Percentiles rank a stretch among this genome's conserved stretches.
These are phyloP conservation scores for Phytophthora melonis DNA, from an alignment of 352 stramenopile species.

Conservation along the genomic window DNA sequence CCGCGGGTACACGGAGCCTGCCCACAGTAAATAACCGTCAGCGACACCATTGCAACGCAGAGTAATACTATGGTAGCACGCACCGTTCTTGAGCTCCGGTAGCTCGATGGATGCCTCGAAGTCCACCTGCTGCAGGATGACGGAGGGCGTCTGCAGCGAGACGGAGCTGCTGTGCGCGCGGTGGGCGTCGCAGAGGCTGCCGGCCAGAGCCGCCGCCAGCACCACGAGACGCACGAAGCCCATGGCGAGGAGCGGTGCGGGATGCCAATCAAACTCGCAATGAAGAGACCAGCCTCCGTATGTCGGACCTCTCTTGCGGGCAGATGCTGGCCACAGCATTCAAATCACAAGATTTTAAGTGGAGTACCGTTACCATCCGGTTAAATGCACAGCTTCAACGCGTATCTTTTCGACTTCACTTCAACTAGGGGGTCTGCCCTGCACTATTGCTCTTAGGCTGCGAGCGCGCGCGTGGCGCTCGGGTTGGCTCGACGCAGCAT, in stretches of 20 bases:
- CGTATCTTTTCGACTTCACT: slow-evolving; percentile 2
- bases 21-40: neutral
- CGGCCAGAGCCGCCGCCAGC: slow-evolving; percentile 4
- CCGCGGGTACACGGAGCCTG: slow-evolving; percentile 77
- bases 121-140: slow-evolving; percentile 77
- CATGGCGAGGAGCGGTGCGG: slow-evolving; percentile 13
- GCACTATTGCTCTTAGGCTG: slow-evolving; percentile 31
- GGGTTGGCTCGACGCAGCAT: slow-evolving; percentile 61
- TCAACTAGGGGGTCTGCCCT: slow-evolving; percentile 7
- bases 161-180: slow-evolving; percentile 17
- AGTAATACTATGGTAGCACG: slow-evolving; percentile 1
- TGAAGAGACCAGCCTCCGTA: neutral
- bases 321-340: slow-evolving; percentile 2
- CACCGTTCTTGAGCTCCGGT: slow-evolving; percentile 80
- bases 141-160: slow-evolving; percentile 53
- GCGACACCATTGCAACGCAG: neutral
- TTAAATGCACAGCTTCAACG: slow-evolving; percentile 23
- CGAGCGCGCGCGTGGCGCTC: slow-evolving; percentile 49
- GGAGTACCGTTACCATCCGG: slow-evolving; percentile 1
- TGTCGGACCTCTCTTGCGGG: slow-evolving; percentile 9
- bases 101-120: slow-evolving; percentile 77
- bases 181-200: slow-evolving; percentile 15
- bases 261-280: slow-evolving; percentile 18
- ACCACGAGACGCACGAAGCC: slow-evolving; percentile 21
- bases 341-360: slow-evolving; percentile 4